Conservation (phyloP, 345 rosid species). For the Rubroshorea leprosula region DNA sequence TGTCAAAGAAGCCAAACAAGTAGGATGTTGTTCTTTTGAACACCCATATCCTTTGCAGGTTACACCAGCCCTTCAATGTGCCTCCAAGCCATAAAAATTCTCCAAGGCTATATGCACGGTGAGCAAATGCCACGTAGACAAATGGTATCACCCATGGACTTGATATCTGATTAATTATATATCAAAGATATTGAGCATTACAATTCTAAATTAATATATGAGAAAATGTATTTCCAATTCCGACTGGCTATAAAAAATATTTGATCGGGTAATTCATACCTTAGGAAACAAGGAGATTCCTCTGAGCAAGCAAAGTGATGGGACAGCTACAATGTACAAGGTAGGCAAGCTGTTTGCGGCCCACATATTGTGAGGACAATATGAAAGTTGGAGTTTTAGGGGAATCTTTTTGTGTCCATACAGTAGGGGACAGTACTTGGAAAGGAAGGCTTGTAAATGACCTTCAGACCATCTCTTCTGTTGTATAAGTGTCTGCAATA, state of each 20-base stretch:
- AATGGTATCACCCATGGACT: conserved; percentile 38
- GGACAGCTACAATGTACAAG: conserved; percentile 29
- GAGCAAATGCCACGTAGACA: conserved; percentile 22
- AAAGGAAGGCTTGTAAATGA: conserved; percentile 29
- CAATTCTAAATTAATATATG: not conserved
- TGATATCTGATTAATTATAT: conserved; percentile 24
- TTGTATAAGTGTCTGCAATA: conserved; percentile 28
- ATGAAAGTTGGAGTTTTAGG: conserved; percentile 24
- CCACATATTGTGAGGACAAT: conserved; percentile 23
- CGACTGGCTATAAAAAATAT: too few species aligned
- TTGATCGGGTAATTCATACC: conserved; percentile 1
- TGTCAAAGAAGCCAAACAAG: conserved; percentile 30
- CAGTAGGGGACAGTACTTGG: conserved; percentile 27
- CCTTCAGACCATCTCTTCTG: conserved; percentile 49
- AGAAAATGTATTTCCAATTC: too few species aligned
- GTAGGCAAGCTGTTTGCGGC: conserved; percentile 27
- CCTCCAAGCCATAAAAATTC: conserved; percentile 23
- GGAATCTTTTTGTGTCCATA: conserved; percentile 25
- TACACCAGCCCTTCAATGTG: conserved; percentile 37
- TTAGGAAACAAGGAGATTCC: conserved; percentile 38
- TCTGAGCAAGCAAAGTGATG: conserved; percentile 32
- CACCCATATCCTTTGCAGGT: conserved; percentile 34
- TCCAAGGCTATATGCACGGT: conserved; percentile 14
- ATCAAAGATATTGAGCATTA: not conserved
- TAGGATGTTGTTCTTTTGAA: conserved; percentile 37